A percentile compares a stretch with the other conserved stretches of the same genome.
These are phyloP conservation scores for Wickerhamiella azyma DNA, from an alignment of 805 yeast species.

Conservation along the genomic window DNA sequence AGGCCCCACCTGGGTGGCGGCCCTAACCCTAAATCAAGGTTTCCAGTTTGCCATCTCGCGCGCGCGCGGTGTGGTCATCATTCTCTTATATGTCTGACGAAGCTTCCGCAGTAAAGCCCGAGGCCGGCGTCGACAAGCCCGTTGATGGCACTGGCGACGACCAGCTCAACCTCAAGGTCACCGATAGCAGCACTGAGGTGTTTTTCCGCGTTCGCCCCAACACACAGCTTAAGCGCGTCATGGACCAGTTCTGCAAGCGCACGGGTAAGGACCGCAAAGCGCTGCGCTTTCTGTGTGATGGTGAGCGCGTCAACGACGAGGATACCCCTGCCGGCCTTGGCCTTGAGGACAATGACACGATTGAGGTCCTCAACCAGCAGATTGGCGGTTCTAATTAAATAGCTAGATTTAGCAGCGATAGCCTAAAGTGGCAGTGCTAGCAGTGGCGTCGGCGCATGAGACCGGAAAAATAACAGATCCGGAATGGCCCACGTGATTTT, in stretches of 20 bases:
- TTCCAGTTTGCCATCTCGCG: too few species aligned
- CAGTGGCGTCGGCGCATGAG: too few species aligned
- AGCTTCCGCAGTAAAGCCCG: constrained; percentile 25
- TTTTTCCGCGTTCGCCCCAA: constrained; percentile 88
- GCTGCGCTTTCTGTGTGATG: constrained; percentile 83
- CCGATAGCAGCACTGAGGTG: constrained; percentile 87
- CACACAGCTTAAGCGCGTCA: constrained; percentile 83
- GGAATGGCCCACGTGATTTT: too few species aligned
- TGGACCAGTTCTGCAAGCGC: constrained; percentile 97
- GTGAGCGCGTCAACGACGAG: constrained; percentile 74
- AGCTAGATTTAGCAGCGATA: too few species aligned
- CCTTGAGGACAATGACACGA: constrained; percentile 89
- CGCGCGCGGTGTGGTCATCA: background rate
- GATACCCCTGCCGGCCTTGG: constrained; percentile 84
- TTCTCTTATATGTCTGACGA: background rate
- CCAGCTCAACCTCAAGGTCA: constrained; percentile 85
- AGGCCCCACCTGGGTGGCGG: background rate
- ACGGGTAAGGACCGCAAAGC: constrained; percentile 80
- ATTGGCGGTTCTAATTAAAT: constrained; percentile 24
- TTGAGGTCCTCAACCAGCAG: constrained; percentile 96
- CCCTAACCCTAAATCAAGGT: too few species aligned
- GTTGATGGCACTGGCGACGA: constrained; percentile 19
- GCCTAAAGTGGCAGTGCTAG: too few species aligned
- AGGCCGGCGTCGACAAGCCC: constrained; percentile 43
- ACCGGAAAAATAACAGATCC: too few species aligned